Conservation (phyloP, 1,284 basidiomycete species). For the Volvariella volvacea region DNA sequence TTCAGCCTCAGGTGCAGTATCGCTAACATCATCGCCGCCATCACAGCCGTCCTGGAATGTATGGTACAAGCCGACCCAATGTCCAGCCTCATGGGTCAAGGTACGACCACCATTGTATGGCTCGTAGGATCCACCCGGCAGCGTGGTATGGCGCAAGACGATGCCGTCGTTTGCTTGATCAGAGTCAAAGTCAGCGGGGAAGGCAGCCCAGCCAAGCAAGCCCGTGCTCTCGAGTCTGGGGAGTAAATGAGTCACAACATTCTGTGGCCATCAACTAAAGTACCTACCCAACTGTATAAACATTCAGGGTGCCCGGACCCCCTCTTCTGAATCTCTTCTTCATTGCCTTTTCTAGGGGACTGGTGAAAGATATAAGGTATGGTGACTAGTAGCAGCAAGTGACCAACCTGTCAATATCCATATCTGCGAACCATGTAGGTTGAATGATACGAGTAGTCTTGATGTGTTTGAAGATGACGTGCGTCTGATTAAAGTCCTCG, state of each 20-base stretch:
- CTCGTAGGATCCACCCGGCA: not conserved
- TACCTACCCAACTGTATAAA: not conserved
- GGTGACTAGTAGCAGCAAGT: too few relatives aligned
- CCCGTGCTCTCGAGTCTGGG: not conserved
- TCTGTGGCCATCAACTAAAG: not conserved
- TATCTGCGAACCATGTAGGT: not conserved
- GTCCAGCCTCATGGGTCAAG: constrained; percentile 2
- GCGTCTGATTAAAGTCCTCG: not conserved
- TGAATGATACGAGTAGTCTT: not conserved
- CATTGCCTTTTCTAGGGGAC: not conserved
- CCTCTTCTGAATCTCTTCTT: not conserved
- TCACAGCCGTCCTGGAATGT: constrained; percentile 4
- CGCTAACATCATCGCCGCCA: constrained; percentile 6
- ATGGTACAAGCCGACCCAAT: constrained; percentile 5
- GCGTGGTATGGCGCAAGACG: not conserved
- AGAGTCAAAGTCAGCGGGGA: not conserved
- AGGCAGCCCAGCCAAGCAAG: not conserved
- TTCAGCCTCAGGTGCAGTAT: constrained; percentile 5
- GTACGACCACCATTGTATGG: constrained; percentile 1
- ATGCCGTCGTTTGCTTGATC: not conserved
- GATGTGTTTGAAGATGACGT: not conserved
- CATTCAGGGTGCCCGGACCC: not conserved
- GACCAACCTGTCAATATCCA: too few relatives aligned
- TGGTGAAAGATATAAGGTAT: not conserved
- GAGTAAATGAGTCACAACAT: not conserved